Evolutionary conservation across 805 yeast species (phyloP).

Genomic region (Zygoascus flipseniorum): DNA sequence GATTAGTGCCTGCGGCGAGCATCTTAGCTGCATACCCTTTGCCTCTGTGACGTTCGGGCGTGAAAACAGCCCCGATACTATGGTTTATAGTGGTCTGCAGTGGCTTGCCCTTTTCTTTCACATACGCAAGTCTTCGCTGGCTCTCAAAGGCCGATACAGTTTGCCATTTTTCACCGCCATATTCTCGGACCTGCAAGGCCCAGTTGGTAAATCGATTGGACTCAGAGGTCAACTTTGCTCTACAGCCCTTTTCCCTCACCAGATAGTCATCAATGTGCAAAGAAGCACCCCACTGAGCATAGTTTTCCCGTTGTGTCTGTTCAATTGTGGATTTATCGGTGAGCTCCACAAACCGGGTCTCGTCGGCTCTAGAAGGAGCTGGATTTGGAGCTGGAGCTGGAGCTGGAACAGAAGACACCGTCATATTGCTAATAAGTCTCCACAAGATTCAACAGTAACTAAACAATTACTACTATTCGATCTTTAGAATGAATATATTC

Average conservation of each 20-base stretch:
- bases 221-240: conserved; percentile 7
- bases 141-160: conserved; percentile 39
- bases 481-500: too few relatives aligned
- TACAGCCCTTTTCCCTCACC: conserved; percentile 19
- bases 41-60: conserved; percentile 39
- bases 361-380: not conserved
- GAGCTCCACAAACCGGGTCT: conserved; percentile 6
- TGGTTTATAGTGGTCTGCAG: conserved; percentile 17
- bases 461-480: too few relatives aligned
- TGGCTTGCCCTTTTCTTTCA: conserved; percentile 16
- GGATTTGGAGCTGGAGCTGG: not conserved
- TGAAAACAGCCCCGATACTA: conserved; percentile 51
- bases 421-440: not conserved
- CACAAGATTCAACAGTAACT: not conserved
- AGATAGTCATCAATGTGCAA: conserved; percentile 21
- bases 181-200: conserved; percentile 23
- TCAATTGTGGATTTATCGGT: conserved; percentile 12
- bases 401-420: not conserved
- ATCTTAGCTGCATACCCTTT: conserved; percentile 48
- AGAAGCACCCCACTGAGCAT: conserved; percentile 21
- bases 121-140: conserved; percentile 28
- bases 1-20: conserved; percentile 27
- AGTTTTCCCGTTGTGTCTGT: conserved; percentile 14
- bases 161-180: conserved; percentile 21
- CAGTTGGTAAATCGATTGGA: conserved; percentile 20